A percentile compares a stretch with the other conserved stretches of the same genome.
These are phyloP conservation scores for Suhomyces coccinellae DNA, from an alignment of 1,139 yeast species.

Conservation along the genomic window DNA sequence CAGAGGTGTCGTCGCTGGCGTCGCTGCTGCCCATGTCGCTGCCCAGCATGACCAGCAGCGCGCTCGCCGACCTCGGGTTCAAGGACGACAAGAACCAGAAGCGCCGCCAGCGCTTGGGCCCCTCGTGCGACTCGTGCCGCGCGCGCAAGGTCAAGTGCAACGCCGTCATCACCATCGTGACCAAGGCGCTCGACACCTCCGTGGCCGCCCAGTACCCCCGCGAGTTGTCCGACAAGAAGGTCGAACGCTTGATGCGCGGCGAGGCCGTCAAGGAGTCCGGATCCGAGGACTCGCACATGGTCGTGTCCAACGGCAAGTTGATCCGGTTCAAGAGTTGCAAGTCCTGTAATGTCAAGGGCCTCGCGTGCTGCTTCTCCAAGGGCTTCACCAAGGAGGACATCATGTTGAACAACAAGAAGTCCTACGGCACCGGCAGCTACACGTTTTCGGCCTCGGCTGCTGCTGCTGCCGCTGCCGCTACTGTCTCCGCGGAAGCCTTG, in stretches of 20 bases:
- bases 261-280: slow-evolving; percentile 13
- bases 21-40: slow-evolving; percentile 13
- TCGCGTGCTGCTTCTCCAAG: slow-evolving; percentile 53
- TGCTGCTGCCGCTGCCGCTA: not conserved
- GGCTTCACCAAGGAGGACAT: slow-evolving; percentile 64
- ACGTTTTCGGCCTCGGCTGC: not conserved
- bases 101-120: slow-evolving; percentile 68
- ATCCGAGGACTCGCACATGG: slow-evolving; percentile 15
- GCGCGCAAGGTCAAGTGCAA: slow-evolving; percentile 74
- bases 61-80: not conserved
- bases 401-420: slow-evolving; percentile 24
- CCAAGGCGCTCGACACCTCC: slow-evolving; percentile 8
- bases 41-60: slow-evolving; percentile 7
- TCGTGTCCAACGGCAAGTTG: slow-evolving; percentile 35
- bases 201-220: slow-evolving; percentile 7
- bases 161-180: slow-evolving; percentile 50
- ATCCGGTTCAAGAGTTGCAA: slow-evolving; percentile 52
- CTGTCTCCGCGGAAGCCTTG: not conserved
- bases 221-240: slow-evolving; percentile 5
- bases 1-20: slow-evolving; percentile 1
- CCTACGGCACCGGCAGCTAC: slow-evolving; percentile 3
- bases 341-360: slow-evolving; percentile 46
- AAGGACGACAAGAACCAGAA: slow-evolving; percentile 19
- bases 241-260: slow-evolving; percentile 9
- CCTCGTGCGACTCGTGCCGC: slow-evolving; percentile 73